These are phyloP conservation scores for Alternaria sp. DNA, from an alignment of 2,329 filamentous ascomycete species.

Conservation along the genomic window DNA sequence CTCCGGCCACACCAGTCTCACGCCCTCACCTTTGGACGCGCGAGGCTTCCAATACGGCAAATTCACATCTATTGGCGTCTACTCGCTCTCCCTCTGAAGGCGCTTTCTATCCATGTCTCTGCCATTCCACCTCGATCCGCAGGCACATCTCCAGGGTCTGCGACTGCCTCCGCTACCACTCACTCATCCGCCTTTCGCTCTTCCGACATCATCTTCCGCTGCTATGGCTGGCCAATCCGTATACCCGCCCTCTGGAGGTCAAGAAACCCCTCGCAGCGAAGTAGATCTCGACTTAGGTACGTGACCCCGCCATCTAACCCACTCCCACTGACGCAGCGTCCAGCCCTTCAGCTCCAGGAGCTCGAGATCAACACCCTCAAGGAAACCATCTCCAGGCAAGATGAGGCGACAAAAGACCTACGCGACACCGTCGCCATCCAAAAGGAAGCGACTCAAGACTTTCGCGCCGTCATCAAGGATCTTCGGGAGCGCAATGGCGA, in stretches of 20 bases:
- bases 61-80: fast-evolving
- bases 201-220: too few species aligned
- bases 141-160: fast-evolving
- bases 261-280: background rate
- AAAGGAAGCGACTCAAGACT: background rate
- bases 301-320: background rate
- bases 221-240: background rate
- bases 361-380: background rate
- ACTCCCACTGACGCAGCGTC: background rate
- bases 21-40: fast-evolving
- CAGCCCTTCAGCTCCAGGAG: background rate
- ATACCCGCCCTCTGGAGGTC: background rate
- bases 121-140: fast-evolving
- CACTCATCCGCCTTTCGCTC: too few species aligned
- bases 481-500: background rate
- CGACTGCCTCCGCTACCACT: background rate
- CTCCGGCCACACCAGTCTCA: background rate
- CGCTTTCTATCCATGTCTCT: background rate
- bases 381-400: background rate
- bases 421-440: background rate
- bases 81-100: background rate
- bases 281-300: background rate
- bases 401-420: background rate
- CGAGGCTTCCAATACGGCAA: fast-evolving
- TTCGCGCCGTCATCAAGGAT: background rate